Base-by-base conservation (phyloP, 208 protist species). In the Trypanosomatidae sp. region DNA sequence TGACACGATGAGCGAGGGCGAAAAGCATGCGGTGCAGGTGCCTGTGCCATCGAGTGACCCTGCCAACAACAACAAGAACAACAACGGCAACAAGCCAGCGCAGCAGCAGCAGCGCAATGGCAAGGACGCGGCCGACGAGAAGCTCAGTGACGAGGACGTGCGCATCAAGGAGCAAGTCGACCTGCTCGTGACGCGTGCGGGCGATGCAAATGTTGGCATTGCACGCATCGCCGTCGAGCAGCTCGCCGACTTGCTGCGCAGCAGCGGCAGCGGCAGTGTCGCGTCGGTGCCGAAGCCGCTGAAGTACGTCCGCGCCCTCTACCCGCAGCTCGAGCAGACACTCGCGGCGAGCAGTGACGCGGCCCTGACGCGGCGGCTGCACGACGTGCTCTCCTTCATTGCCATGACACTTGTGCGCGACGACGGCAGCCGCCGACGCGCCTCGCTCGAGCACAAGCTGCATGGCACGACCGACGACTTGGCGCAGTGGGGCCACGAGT, bases 261-360 rank as follows among this genome's bases (percentile, higher is more conserved):
- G 82, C n/a, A 71, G 87, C 37, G 99, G 96, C 30, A 85, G 88
- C 8, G 88, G 88, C 3, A 98, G 96, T 32, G 97, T 99, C 64
- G 99, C 97, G 0, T 97, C 97, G 3, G 95, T 99, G 24, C 98
- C 98, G 25, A 99, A 99, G 64, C 97, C 98, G 19, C 83, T 99
- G 55, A 99, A 99, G 71, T 99, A 99, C 60, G 68, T 99, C 6
- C 82, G 96, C 10, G 55, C 79, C 5, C 91, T 99, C 55, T 98
- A 96, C 59, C 60, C 70, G 3, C 57, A 80, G 6, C 60, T 99
- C n/a, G 92, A 95, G 33, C 71, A 68, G 35, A 59, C 74, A 2
- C 86, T 95, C 39, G 84, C 82, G 37, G 22, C 33, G 1, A 73
- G 68, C 19, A 55, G 69, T 26, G 64, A 88, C 33, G 41, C 49